Evolutionary conservation across 352 stramenopile genomes (phyloP).

Genomic region (Thalassiosira allenii): DNA sequence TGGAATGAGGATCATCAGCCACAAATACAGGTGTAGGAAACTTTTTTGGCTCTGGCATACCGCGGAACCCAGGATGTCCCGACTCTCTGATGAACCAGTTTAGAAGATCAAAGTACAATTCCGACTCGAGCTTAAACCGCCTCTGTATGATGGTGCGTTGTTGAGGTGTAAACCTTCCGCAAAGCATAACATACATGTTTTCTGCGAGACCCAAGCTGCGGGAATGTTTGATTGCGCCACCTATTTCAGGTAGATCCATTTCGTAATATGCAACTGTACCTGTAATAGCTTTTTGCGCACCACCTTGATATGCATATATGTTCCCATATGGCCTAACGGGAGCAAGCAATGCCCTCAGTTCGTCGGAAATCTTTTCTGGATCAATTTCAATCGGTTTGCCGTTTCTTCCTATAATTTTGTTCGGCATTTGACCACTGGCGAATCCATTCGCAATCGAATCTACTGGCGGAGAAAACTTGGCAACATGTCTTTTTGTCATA

Average conservation of each 20-base stretch:
- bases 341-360: too few species aligned
- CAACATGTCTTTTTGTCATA: too few species aligned
- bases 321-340: too few species aligned
- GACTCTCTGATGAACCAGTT: conserved; percentile 30
- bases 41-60: not conserved
- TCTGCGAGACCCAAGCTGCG: not conserved
- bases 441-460: conserved; percentile 26
- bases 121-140: too few species aligned
- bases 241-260: not conserved
- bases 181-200: conserved; percentile 24
- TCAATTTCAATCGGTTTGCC: too few species aligned
- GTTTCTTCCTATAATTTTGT: too few species aligned
- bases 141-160: conserved; percentile 19
- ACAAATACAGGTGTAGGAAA: conserved; percentile 1
- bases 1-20: not conserved
- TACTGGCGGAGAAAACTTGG: conserved; percentile 1
- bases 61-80: conserved; percentile 14
- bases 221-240: conserved; percentile 14
- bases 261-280: conserved; percentile 24
- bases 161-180: conserved; percentile 22
- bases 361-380: too few species aligned
- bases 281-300: conserved; percentile 20
- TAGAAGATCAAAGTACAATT: too few species aligned
- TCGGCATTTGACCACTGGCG: conserved; percentile 14
- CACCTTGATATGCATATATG: conserved; percentile 31